phyloP scores from a whole-genome alignment of 257 asterid species.

The Solanum sejunctum region DNA sequence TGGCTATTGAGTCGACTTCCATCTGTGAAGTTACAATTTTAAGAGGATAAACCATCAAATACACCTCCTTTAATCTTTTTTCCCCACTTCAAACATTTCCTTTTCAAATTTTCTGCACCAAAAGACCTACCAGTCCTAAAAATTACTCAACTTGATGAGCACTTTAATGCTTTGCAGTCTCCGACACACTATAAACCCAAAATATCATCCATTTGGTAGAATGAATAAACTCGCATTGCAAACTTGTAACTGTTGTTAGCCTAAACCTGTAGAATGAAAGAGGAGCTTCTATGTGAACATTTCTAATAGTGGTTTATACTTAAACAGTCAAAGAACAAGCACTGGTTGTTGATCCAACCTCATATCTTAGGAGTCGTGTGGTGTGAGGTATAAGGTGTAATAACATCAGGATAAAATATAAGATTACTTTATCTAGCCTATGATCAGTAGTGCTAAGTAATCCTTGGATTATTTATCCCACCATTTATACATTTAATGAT shows the following conservation, averaged over 20 bases:
- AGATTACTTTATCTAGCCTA: too few relatives aligned
- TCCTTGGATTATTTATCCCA: too few relatives aligned
- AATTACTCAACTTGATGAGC: not conserved
- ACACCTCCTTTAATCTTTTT: not conserved
- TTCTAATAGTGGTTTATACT: too few relatives aligned
- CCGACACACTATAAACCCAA: not conserved
- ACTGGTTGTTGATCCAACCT: too few relatives aligned
- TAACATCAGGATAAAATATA: too few relatives aligned
- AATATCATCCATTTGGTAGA: not conserved
- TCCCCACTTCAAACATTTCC: not conserved
- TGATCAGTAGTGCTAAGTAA: too few relatives aligned
- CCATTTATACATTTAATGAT: too few relatives aligned
- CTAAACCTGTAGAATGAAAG: not conserved
- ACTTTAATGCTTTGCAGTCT: not conserved
- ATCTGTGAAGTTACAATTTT: not conserved
- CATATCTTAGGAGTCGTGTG: too few relatives aligned
- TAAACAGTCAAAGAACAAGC: too few relatives aligned
- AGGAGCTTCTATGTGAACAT: too few relatives aligned
- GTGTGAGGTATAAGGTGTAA: too few relatives aligned
- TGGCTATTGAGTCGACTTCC: not conserved
- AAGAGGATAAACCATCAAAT: not conserved
- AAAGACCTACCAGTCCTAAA: not conserved
- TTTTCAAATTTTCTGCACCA: not conserved
- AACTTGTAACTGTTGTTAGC: not conserved
- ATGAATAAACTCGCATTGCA: not conserved